phyloP scores from a whole-genome alignment of 2,329 filamentous ascomycete species.

The Sclerotinia nivalis region DNA sequence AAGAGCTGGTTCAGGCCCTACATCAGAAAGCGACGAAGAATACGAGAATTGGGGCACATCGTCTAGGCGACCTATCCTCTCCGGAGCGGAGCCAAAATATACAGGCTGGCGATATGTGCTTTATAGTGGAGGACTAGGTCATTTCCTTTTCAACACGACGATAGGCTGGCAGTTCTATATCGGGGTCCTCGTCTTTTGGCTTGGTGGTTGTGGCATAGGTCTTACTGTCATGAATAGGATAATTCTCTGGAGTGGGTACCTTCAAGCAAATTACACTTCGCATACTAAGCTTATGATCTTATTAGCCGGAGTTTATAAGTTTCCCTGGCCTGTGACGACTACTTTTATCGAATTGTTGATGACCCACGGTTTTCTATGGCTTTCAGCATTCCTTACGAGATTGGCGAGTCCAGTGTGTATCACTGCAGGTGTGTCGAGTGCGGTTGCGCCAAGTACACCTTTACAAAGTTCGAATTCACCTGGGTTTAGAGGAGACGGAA shows the following conservation, averaged over 20 bases:
- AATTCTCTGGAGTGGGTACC: conserved; percentile 48
- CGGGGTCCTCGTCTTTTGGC: conserved; percentile 50
- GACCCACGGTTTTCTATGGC: conserved; percentile 50
- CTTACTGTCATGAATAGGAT: conserved; percentile 53
- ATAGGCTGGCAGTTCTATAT: conserved; percentile 51
- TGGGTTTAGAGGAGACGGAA: conserved; percentile 38
- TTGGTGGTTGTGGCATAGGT: conserved; percentile 49
- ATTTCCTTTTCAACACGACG: conserved; percentile 50
- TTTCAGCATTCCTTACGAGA: conserved; percentile 50
- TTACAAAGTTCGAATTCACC: conserved; percentile 37
- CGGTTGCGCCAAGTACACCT: conserved; percentile 47
- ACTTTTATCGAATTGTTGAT: conserved; percentile 53
- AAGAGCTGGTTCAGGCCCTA: conserved; percentile 44
- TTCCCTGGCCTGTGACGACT: conserved; percentile 53
- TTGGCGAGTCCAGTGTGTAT: conserved; percentile 46
- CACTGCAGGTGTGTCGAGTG: conserved; percentile 44
- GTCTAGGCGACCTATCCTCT: conserved; percentile 41
- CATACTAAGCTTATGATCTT: conserved; percentile 38
- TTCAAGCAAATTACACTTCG: conserved; percentile 37
- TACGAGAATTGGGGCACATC: conserved; percentile 42
- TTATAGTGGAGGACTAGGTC: conserved; percentile 48
- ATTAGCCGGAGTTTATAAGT: conserved; percentile 51
- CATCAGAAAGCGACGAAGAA: conserved; percentile 49
- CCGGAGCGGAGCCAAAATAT: conserved; percentile 33
- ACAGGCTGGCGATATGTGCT: conserved; percentile 42